Evolutionary conservation across 192 early-diverging fungal species (phyloP).

Genomic region (Diversispora eburnea): DNA sequence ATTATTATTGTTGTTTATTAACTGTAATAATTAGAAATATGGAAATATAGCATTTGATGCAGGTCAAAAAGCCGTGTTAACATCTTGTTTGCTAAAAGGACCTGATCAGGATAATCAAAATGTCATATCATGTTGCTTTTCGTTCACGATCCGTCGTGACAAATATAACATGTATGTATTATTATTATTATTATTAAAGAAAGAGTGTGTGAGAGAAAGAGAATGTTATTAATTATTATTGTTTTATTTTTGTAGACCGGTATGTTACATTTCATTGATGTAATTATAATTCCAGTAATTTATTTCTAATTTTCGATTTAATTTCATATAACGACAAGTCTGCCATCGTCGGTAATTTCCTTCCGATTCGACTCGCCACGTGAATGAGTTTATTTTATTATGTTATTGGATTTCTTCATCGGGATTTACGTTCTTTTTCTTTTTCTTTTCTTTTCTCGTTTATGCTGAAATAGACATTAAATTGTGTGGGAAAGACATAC

Average conservation of each 20-base stretch:
- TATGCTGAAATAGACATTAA: no score
- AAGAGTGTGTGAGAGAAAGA: not conserved
- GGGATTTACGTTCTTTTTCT: no score
- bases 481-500: not conserved
- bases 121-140: constrained; percentile 82
- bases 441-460: no score
- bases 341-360: constrained; percentile 69
- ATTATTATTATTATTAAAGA: not conserved
- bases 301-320: constrained; percentile 8
- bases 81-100: constrained; percentile 79
- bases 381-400: not conserved
- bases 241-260: constrained; percentile 4
- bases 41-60: constrained; percentile 97
- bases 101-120: constrained; percentile 49
- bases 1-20: not conserved
- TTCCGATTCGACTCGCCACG: constrained; percentile 50
- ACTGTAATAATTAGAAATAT: constrained; percentile 63
- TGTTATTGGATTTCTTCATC: no score
- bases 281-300: not conserved
- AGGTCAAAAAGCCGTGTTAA: constrained; percentile 93
- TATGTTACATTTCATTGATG: not conserved
- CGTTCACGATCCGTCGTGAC: constrained; percentile 93
- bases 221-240: not conserved
- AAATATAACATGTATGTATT: constrained; percentile 83
- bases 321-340: constrained; percentile 29